Evolutionary conservation across 345 rosid genomes (phyloP).

Genomic region (Cardamine resedifolia): DNA sequence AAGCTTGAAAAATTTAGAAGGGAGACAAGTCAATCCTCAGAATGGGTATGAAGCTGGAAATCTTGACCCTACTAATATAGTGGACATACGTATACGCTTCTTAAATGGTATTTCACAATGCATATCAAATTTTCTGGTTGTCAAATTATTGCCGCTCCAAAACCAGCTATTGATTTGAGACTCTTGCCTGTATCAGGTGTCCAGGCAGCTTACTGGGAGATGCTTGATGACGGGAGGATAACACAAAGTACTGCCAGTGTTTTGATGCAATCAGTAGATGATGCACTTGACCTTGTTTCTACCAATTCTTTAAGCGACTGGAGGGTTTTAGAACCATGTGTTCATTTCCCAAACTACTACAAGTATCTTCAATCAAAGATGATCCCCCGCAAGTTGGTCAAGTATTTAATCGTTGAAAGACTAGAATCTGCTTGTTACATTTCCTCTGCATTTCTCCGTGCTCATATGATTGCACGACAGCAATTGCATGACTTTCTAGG

Average conservation of each 20-base stretch:
- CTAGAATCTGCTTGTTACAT: conserved; percentile 82
- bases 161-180: conserved; percentile 11
- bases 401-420: conserved; percentile 71
- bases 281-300: conserved; percentile 70
- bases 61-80: conserved; percentile 56
- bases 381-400: conserved; percentile 61
- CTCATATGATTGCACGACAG: conserved; percentile 70
- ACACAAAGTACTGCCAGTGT: conserved; percentile 58
- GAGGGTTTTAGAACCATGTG: conserved; percentile 67
- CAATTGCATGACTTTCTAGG: conserved; percentile 85
- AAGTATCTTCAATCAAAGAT: conserved; percentile 61
- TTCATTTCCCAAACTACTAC: conserved; percentile 68
- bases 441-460: conserved; percentile 95
- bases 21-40: conserved; percentile 48
- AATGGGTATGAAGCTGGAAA: conserved; percentile 40
- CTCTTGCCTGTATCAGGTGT: conserved; percentile 56
- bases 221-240: conserved; percentile 94
- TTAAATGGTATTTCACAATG: conserved; percentile 62
- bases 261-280: conserved; percentile 89
- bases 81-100: conserved; percentile 77
- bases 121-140: background rate
- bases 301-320: conserved; percentile 73
- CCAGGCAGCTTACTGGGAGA: conserved; percentile 92
- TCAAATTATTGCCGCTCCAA: background rate
- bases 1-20: conserved; percentile 61